These are phyloP conservation scores for Polygonum aviculare DNA, from an alignment of 148 eudicot species.

Conservation along the genomic window DNA sequence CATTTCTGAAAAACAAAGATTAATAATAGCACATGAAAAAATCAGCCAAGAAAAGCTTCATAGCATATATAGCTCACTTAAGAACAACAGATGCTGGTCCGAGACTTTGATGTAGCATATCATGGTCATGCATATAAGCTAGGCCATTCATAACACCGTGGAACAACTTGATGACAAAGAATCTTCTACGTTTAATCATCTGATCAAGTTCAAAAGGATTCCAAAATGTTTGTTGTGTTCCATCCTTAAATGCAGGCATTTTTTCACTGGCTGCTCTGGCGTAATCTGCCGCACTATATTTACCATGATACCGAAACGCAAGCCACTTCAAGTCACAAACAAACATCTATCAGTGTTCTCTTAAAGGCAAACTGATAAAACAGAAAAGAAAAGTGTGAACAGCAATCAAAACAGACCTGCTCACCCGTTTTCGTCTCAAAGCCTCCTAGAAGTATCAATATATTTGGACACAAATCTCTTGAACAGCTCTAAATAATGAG, in stretches of 20 bases:
- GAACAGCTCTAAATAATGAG: constrained; percentile 55
- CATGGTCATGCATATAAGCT: constrained; percentile 84
- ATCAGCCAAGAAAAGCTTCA: neutral
- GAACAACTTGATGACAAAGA: constrained; percentile 55
- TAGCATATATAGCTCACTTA: constrained; percentile 44
- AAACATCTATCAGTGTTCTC: neutral
- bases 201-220: constrained; percentile 62
- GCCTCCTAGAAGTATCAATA: constrained; percentile 69
- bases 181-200: constrained; percentile 63
- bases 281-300: constrained; percentile 80
- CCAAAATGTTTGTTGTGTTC: constrained; percentile 53
- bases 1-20: neutral
- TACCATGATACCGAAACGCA: constrained; percentile 84
- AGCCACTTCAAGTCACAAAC: constrained; percentile 63
- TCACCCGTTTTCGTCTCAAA: constrained; percentile 96
- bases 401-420: constrained; percentile 49
- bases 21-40: constrained; percentile 12
- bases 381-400: neutral
- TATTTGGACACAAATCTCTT: constrained; percentile 32
- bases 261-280: constrained; percentile 63
- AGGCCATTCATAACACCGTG: constrained; percentile 63
- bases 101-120: constrained; percentile 93
- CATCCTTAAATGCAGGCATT: constrained; percentile 28
- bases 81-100: constrained; percentile 97
- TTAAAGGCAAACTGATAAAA: neutral